phyloP scores from a whole-genome alignment of 495 filamentous ascomycete genomes.

The Aspergillus mulundensis region DNA sequence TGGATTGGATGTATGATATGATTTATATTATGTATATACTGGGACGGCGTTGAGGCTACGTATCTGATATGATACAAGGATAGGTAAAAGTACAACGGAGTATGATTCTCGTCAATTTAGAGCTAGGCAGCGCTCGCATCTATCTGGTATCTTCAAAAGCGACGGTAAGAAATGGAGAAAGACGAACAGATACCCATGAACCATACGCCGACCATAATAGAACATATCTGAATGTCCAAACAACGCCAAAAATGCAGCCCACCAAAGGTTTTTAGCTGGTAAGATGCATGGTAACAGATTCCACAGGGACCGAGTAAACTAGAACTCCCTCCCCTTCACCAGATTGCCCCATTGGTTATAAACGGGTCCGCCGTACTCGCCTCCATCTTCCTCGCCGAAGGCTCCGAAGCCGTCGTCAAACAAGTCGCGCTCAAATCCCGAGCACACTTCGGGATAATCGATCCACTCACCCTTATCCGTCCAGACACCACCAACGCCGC shows the following conservation, averaged over 20 bases:
- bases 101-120: constrained; percentile 1
- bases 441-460: constrained; percentile 51
- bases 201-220: constrained; percentile 7
- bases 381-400: constrained; percentile 58
- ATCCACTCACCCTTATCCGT: constrained; percentile 53
- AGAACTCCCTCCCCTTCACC: constrained; percentile 35
- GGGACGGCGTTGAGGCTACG: neutral
- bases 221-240: neutral
- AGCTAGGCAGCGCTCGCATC: constrained; percentile 1
- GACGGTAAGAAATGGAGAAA: neutral
- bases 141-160: constrained; percentile 11
- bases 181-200: neutral
- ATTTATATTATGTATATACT: constrained; percentile 3
- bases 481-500: constrained; percentile 58
- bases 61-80: neutral
- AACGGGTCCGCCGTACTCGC: constrained; percentile 58
- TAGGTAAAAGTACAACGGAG: neutral
- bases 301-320: neutral
- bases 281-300: neutral
- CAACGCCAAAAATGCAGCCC: constrained; percentile 5
- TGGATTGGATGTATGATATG: neutral
- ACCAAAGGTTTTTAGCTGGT: neutral
- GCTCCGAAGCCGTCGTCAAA: constrained; percentile 44
- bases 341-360: constrained; percentile 43
- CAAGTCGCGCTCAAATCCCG: constrained; percentile 44